Evolutionary conservation across 1,139 yeast species (phyloP).

Genomic region (Kodamaea derodonti): DNA sequence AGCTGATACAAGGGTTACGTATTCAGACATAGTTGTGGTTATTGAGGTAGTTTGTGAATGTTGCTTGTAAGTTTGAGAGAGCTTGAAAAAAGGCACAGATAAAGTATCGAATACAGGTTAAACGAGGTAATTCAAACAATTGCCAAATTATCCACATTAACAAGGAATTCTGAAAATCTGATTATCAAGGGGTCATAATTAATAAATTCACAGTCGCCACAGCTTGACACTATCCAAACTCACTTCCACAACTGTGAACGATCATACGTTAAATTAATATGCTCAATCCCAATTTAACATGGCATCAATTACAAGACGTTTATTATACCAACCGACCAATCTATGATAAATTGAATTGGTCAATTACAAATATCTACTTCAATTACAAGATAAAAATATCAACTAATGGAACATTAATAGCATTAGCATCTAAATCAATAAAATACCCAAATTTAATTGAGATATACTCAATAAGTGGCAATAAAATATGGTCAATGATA

Average conservation of each 20-base stretch:
- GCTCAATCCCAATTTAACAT: constrained; percentile 50
- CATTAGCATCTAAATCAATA: constrained; percentile 32
- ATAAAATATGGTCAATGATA: constrained; percentile 42
- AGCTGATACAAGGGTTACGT: constrained; percentile 68
- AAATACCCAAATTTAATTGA: constrained; percentile 38
- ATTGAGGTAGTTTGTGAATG: too few species aligned
- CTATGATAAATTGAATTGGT: constrained; percentile 37
- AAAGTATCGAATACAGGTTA: too few species aligned
- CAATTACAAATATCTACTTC: constrained; percentile 27
- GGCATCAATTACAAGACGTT: constrained; percentile 65
- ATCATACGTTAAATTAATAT: too few species aligned
- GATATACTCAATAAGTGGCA: constrained; percentile 54
- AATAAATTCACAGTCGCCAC: too few species aligned
- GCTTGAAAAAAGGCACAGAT: too few species aligned
- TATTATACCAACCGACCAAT: constrained; percentile 52
- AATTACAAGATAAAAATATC: constrained; percentile 29
- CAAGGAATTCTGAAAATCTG: too few species aligned
- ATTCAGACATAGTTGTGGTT: constrained; percentile 14
- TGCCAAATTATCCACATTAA: too few species aligned
- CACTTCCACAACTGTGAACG: too few species aligned
- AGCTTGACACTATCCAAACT: too few species aligned
- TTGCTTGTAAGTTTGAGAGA: too few species aligned
- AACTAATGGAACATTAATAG: constrained; percentile 31
- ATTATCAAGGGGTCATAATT: too few species aligned
- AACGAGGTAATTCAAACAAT: too few species aligned